Evolutionary conservation across 2,329 filamentous ascomycete species (phyloP).

Genomic region (Neospermospora avenae): DNA sequence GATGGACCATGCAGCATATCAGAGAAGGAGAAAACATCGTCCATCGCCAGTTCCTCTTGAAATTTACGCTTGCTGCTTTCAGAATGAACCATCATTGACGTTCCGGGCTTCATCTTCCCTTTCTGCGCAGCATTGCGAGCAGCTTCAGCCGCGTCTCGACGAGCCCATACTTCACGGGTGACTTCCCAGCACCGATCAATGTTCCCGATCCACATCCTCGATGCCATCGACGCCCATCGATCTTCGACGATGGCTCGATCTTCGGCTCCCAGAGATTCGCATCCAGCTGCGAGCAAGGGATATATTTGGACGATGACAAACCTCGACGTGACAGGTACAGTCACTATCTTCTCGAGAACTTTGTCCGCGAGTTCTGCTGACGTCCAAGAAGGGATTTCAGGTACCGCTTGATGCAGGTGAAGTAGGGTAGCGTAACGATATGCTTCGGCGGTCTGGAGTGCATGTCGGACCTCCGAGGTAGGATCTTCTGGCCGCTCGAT

Average conservation of each 20-base stretch:
- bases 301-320: slow-evolving; percentile 68
- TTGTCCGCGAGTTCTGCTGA: slow-evolving; percentile 58
- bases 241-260: slow-evolving; percentile 62
- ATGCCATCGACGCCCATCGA: slow-evolving; percentile 59
- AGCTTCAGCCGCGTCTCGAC: slow-evolving; percentile 49
- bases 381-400: slow-evolving; percentile 59
- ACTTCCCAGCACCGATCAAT: slow-evolving; percentile 64
- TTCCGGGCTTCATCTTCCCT: slow-evolving; percentile 19
- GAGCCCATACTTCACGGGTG: slow-evolving; percentile 62
- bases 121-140: slow-evolving; percentile 20
- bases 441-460: slow-evolving; percentile 63
- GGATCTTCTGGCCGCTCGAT: slow-evolving; percentile 63
- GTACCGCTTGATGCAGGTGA: slow-evolving; percentile 66
- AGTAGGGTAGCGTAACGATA: slow-evolving; percentile 65
- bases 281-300: slow-evolving; percentile 64
- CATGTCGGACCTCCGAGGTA: slow-evolving; percentile 58
- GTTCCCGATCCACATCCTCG: slow-evolving; percentile 63
- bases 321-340: slow-evolving; percentile 58
- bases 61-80: slow-evolving; percentile 32
- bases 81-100: slow-evolving; percentile 25
- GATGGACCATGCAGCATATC: slow-evolving; percentile 29
- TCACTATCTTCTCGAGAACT: slow-evolving; percentile 58
- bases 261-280: slow-evolving; percentile 56
- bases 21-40: slow-evolving; percentile 29
- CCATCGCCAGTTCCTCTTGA: slow-evolving; percentile 31